Evolutionary conservation across 805 yeast genomes (phyloP), one percentile per base, ranked within the genome.

Genomic region (Vanderwaltozyma tropicalis): DNA sequence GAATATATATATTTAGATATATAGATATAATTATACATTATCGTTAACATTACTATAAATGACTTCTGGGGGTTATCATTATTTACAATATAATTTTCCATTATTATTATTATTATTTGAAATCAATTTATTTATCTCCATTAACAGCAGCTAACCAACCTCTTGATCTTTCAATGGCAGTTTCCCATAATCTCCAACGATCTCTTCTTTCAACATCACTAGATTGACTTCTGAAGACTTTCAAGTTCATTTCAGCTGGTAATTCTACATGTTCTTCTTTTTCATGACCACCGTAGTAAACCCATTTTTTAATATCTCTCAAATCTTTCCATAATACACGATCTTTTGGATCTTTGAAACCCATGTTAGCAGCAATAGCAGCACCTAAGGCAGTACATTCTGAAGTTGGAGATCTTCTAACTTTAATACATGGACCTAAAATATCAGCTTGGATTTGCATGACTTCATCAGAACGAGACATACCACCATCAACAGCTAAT

Each of bases 361-460:
- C 76, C 51, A 87, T 65, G 11, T 96, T 95, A 3, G 97, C 95
- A 21, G 96, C 96, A 47, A 89, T 82, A 4, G 96, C 96, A 7
- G 95, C 95, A 21, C 97, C 97, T 44, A 88, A 70, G 0, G 96
- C 96, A 5, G 96, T 88, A 56, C 95, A 86, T 62, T 88, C 97
- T 26, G 85, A 67, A 58, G 80, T 82, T 24, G 76, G 72, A 1
- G 96, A 87, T 50, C 96, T 71, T 48, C 75, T 73, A 31, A 88
- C 89, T 20, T 78, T 76, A 28, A 80, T 83, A 62, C 87, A 76
- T 1, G 92, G 89, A 3, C 96, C 96, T 48, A 86, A 68, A 44
- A 88, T 79, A 58, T 88, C 94, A 7, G 95, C 82, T 63, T 88
- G 96, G 45, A 88, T 85, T 66, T 85, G 95, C 80, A 89, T 81